These are phyloP conservation scores for Lathyrus tuberosus DNA, from an alignment of 306 rosid species.

Conservation along the genomic window DNA sequence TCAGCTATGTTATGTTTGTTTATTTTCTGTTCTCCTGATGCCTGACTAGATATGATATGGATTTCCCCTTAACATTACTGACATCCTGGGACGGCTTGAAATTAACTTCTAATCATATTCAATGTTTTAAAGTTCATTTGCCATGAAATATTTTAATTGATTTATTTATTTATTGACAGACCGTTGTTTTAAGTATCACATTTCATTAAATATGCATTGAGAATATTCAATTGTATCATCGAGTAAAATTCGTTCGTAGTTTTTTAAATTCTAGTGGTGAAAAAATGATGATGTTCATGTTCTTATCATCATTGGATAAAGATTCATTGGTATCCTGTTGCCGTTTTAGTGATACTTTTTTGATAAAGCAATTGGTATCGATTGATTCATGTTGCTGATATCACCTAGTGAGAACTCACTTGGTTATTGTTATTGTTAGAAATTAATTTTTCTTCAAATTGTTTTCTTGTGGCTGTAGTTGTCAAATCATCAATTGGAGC, in stretches of 20 bases:
- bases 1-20: conserved; percentile 10
- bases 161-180: too few relatives aligned
- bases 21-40: conserved; percentile 21
- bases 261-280: conserved; percentile 4
- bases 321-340: not conserved
- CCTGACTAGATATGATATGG: conserved; percentile 10
- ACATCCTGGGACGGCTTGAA: conserved; percentile 13
- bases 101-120: conserved; percentile 23
- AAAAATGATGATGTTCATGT: not conserved
- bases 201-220: not conserved
- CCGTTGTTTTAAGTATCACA: too few relatives aligned
- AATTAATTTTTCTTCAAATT: conserved; percentile 36
- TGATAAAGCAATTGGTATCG: conserved; percentile 12
- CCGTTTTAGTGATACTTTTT: conserved; percentile 23
- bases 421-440: conserved; percentile 29
- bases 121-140: too few relatives aligned
- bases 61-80: conserved; percentile 1
- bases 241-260: conserved; percentile 11
- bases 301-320: not conserved
- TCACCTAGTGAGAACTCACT: not conserved
- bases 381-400: conserved; percentile 11
- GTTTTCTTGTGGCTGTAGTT: conserved; percentile 60
- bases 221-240: conserved; percentile 11
- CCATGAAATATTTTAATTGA: too few relatives aligned
- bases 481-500: conserved; percentile 74